These are phyloP conservation scores for Lipomyces chichibuensis DNA, from an alignment of 805 yeast species.

Conservation along the genomic window DNA sequence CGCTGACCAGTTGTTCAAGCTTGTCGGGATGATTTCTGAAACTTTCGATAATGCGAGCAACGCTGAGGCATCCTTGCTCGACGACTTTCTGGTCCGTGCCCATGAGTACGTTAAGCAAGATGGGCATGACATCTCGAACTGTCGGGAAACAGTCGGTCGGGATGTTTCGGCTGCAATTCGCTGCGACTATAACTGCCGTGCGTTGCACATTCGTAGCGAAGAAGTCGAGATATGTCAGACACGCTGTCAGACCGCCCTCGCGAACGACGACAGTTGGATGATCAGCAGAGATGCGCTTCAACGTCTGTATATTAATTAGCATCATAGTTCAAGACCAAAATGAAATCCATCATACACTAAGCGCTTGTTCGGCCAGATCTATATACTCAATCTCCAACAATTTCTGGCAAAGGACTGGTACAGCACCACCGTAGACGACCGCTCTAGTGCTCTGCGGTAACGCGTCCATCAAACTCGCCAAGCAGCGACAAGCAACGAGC, in stretches of 20 bases:
- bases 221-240: conserved; percentile 78
- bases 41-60: conserved; percentile 59
- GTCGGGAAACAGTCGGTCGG: conserved; percentile 50
- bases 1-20: conserved; percentile 52
- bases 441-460: conserved; percentile 64
- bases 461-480: conserved; percentile 78
- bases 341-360: conserved; percentile 54
- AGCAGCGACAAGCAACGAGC: conserved; percentile 78
- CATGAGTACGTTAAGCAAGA: conserved; percentile 56
- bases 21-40: conserved; percentile 51
- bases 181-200: conserved; percentile 71
- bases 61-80: conserved; percentile 67
- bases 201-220: conserved; percentile 88
- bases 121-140: conserved; percentile 61
- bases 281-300: conserved; percentile 44
- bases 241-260: conserved; percentile 65
- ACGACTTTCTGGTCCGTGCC: conserved; percentile 61
- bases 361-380: conserved; percentile 89
- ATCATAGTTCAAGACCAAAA: conserved; percentile 65
- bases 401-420: conserved; percentile 66
- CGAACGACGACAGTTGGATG: conserved; percentile 47
- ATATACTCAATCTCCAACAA: conserved; percentile 77
- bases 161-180: conserved; percentile 64
- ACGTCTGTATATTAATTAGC: conserved; percentile 51
- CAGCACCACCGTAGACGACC: conserved; percentile 66